These are phyloP conservation scores for Paraphoma chrysanthemicola DNA, from an alignment of 2,329 filamentous ascomycete genomes.

Conservation along the genomic window DNA sequence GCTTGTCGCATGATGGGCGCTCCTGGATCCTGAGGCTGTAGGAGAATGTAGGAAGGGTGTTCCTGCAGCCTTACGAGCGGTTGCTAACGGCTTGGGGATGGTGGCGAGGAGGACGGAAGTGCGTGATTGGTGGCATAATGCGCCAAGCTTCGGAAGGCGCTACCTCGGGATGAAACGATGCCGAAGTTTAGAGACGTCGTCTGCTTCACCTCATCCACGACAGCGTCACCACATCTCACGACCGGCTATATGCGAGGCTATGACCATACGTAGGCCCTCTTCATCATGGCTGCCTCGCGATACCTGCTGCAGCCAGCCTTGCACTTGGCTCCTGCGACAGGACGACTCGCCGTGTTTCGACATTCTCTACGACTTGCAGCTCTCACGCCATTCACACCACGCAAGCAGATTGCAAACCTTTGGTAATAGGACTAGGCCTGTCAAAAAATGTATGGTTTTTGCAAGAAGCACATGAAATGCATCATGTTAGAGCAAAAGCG, in stretches of 20 bases:
- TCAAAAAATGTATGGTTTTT: too few relatives aligned
- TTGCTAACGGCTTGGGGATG: conserved; percentile 3
- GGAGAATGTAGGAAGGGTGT: conserved; percentile 6
- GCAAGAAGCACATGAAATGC: too few relatives aligned
- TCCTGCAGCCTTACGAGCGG: conserved; percentile 16
- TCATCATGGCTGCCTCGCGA: background rate
- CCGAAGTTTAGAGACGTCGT: conserved; percentile 39
- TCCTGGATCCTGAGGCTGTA: conserved; percentile 22
- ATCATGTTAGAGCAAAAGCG: background rate
- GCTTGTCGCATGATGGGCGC: conserved; percentile 31
- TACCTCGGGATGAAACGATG: conserved; percentile 22
- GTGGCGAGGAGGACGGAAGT: background rate
- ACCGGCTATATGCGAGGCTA: background rate
- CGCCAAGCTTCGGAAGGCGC: conserved; percentile 16
- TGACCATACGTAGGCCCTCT: background rate
- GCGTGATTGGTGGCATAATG: conserved; percentile 26
- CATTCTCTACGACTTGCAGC: background rate
- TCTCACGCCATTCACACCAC: background rate
- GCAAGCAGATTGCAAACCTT: too few relatives aligned
- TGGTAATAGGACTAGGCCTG: too few relatives aligned
- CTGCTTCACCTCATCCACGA: conserved; percentile 26
- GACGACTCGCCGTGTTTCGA: background rate
- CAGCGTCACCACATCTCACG: background rate
- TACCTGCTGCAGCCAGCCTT: background rate
- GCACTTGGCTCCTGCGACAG: background rate